Conservation (phyloP, 2,329 filamentous ascomycete genomes). For the Beauveria caledonica region DNA sequence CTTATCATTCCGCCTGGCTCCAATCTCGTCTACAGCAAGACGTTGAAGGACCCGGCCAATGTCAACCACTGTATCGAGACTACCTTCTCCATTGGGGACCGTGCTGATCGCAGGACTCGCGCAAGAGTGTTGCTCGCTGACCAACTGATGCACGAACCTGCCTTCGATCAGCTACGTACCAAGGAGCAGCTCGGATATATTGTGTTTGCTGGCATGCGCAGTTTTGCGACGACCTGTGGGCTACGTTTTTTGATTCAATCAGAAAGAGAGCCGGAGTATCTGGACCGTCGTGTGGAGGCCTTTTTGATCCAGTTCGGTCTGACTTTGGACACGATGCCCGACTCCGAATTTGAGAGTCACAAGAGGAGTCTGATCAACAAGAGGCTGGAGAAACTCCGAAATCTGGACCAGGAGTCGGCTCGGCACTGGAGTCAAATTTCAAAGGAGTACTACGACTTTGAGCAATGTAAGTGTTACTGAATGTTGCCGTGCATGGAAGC, state of each 20-base stretch:
- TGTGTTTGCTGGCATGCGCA: slow-evolving; percentile 73
- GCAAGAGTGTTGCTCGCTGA: slow-evolving; percentile 75
- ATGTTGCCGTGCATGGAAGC: background rate
- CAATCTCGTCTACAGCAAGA: slow-evolving; percentile 76
- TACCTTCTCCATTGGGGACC: slow-evolving; percentile 61
- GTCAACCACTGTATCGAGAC: slow-evolving; percentile 83
- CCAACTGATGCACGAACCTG: slow-evolving; percentile 87
- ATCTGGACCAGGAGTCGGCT: slow-evolving; percentile 73
- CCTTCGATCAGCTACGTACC: slow-evolving; percentile 88
- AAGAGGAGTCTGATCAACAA: slow-evolving; percentile 85
- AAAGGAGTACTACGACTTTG: slow-evolving; percentile 83
- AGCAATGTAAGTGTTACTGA: slow-evolving; percentile 54
- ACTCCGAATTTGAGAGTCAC: slow-evolving; percentile 80
- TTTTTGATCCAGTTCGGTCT: slow-evolving; percentile 65
- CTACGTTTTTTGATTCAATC: slow-evolving; percentile 91
- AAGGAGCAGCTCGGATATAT: slow-evolving; percentile 98
- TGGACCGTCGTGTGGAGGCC: slow-evolving; percentile 79
- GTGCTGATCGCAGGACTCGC: slow-evolving; percentile 58
- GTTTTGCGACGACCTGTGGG: slow-evolving; percentile 68
- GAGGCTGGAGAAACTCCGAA: slow-evolving; percentile 85
- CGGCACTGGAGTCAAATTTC: slow-evolving; percentile 81
- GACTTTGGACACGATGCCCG: slow-evolving; percentile 65
- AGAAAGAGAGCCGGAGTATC: slow-evolving; percentile 73
- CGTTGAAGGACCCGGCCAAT: slow-evolving; percentile 77
- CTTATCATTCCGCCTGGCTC: slow-evolving; percentile 69